These are phyloP conservation scores for Rubroboletus satanas DNA, from an alignment of 768 basidiomycete genomes.

Conservation along the genomic window DNA sequence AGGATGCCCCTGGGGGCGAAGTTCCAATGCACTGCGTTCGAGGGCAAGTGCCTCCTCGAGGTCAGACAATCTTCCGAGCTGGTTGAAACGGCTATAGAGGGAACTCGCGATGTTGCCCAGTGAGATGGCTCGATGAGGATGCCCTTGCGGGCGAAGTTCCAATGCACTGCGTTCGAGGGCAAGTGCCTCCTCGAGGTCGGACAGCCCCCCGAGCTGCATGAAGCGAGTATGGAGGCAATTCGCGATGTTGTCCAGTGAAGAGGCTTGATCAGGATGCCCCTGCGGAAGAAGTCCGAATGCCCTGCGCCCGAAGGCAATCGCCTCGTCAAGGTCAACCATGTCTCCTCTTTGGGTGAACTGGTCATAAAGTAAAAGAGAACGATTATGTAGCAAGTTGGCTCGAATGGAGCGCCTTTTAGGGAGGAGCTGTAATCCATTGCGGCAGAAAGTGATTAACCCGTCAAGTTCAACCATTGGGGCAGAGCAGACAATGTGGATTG, in stretches of 20 bases:
- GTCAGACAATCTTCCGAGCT: neutral
- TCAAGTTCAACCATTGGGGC: neutral
- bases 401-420: neutral
- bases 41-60: neutral
- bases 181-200: neutral
- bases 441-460: neutral
- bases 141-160: neutral
- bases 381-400: neutral
- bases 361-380: neutral
- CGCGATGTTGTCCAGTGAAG: neutral
- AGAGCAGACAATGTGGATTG: too few relatives aligned
- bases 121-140: neutral
- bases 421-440: neutral
- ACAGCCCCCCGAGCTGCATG: neutral
- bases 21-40: neutral
- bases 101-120: neutral
- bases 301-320: too few relatives aligned
- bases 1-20: neutral
- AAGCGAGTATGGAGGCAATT: neutral
- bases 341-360: neutral
- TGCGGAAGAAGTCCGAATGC: too few relatives aligned
- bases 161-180: neutral
- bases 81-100: neutral
- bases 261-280: too few relatives aligned
- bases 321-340: too few relatives aligned